phyloP scores from a whole-genome alignment of 2,329 filamentous ascomycete species.

The Colletotrichum sidae region DNA sequence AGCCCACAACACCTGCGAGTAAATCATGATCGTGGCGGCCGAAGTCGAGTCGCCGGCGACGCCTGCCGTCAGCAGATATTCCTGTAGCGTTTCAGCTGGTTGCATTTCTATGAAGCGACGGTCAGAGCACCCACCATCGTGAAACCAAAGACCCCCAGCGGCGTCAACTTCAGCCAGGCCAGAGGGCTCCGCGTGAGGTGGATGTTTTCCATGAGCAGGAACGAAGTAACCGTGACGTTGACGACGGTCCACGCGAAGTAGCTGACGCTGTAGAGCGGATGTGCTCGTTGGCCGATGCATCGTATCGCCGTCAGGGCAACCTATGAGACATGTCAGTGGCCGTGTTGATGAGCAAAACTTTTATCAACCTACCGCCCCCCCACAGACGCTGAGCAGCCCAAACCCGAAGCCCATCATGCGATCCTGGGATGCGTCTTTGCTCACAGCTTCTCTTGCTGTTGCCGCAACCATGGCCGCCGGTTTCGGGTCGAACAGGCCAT shows the following conservation, averaged over 20 bases:
- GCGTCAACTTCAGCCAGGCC: slow-evolving; percentile 23
- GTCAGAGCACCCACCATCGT: slow-evolving; percentile 19
- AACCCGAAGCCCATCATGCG: slow-evolving; percentile 31
- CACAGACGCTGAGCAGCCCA: slow-evolving; percentile 19
- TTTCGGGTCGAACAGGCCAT: slow-evolving; percentile 12
- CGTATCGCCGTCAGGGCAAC: slow-evolving; percentile 25
- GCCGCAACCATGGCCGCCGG: not conserved
- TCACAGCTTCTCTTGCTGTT: not conserved
- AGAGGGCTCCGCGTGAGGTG: slow-evolving; percentile 13
- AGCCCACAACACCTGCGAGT: slow-evolving; percentile 30
- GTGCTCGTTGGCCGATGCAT: slow-evolving; percentile 13
- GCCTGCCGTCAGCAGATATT: slow-evolving; percentile 22
- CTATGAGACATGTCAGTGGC: not conserved
- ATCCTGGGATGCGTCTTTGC: not conserved
- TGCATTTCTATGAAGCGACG: too few species aligned
- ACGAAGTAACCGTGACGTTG: slow-evolving; percentile 1
- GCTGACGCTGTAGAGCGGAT: slow-evolving; percentile 21
- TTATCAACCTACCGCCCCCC: slow-evolving; percentile 15
- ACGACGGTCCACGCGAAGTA: slow-evolving; percentile 30
- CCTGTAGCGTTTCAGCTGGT: slow-evolving; percentile 7
- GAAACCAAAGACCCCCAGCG: slow-evolving; percentile 28
- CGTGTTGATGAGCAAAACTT: accelerated
- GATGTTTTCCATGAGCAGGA: slow-evolving; percentile 13
- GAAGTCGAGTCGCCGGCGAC: slow-evolving; percentile 26
- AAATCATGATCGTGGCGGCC: slow-evolving; percentile 20